Evolutionary conservation across 495 filamentous ascomycete genomes (phyloP).

Genomic region (Lindgomyces ingoldianus): DNA sequence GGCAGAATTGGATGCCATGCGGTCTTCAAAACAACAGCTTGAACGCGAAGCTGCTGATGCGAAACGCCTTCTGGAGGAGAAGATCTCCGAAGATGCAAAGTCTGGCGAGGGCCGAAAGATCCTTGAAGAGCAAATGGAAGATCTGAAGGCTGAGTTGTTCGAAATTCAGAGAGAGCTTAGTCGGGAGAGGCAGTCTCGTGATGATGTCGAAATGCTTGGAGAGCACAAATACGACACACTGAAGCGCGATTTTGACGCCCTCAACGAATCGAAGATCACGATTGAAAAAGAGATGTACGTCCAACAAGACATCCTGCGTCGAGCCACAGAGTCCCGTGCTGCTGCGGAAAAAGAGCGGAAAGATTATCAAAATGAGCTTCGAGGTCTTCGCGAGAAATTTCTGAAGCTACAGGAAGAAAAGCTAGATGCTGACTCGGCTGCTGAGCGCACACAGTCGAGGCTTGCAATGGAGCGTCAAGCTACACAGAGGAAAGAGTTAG

Average conservation of each 20-base stretch:
- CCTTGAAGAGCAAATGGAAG: constrained; percentile 82
- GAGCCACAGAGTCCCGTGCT: constrained; percentile 77
- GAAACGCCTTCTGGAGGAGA: constrained; percentile 79
- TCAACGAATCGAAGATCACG: constrained; percentile 93
- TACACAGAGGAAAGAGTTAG: constrained; percentile 74
- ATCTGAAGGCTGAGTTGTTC: constrained; percentile 82
- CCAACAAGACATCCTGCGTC: constrained; percentile 91
- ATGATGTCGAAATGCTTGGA: constrained; percentile 88
- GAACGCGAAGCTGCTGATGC: constrained; percentile 88
- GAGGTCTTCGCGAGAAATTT: constrained; percentile 78
- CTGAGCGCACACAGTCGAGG: constrained; percentile 75
- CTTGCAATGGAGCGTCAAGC: constrained; percentile 81
- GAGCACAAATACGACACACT: constrained; percentile 83
- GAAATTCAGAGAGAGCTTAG: constrained; percentile 85
- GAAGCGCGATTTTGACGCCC: constrained; percentile 78
- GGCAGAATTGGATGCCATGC: constrained; percentile 83
- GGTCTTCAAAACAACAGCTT: constrained; percentile 75
- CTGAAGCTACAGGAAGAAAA: constrained; percentile 81
- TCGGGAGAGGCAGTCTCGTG: constrained; percentile 89
- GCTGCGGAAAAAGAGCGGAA: constrained; percentile 84
- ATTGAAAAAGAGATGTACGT: constrained; percentile 98
- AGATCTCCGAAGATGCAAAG: constrained; percentile 87
- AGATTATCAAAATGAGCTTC: constrained; percentile 81
- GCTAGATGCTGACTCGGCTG: constrained; percentile 73
- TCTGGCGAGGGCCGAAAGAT: constrained; percentile 71